Evolutionary conservation across 345 rosid genomes (phyloP), one percentile per base, ranked within the genome.

Genomic region (Arabidopsis arenosa): DNA sequence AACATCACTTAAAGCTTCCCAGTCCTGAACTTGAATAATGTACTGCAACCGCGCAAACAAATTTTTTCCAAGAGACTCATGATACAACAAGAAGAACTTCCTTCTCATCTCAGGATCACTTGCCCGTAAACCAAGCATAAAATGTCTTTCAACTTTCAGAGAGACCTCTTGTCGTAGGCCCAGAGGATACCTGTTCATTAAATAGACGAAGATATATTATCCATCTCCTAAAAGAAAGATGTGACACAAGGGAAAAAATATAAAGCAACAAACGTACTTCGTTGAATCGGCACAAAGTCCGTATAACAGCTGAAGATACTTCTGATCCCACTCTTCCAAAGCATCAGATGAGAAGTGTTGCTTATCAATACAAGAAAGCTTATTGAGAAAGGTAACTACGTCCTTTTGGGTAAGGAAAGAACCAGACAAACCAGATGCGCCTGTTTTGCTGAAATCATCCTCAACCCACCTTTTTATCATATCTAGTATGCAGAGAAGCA

Each of bases 1-100:
- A 73, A 95, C 99, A 82, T 95, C 97, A 73, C 94, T 90, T 79
- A 92, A 74, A 82, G 99, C 96, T 86, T 95, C 98, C 99, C 99
- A 95, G 30, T 95, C 97, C 85, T 95, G 99, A 73, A 80, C 5
- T 79, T 92, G 97, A 60, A 95, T 89, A 60, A 95, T 92, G 78
- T 81, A 92, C 49, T 95, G 97, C 85, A 95, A 75, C 81, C 99
- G 88, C 14, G 88, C 52, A 63, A 89, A 92, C 84, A 92, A 78
- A 43, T 85, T 87, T 83, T 92, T 95, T 61, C 80, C 80, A 43
- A 95, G 88, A 61, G 96, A 88, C 52, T 89, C 97, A 66, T 95
- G 91, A 83, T 95, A 95, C 54, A 95, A 87, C 45, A 81, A 79
- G 79, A 95, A 90, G 78, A 92, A 92, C 61, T 92, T 89, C 87